Percentiles rank a stretch among this genome's conserved stretches.
phyloP scores from a whole-genome alignment of 2,329 filamentous ascomycete genomes.

The Periconia macrospinosa region DNA sequence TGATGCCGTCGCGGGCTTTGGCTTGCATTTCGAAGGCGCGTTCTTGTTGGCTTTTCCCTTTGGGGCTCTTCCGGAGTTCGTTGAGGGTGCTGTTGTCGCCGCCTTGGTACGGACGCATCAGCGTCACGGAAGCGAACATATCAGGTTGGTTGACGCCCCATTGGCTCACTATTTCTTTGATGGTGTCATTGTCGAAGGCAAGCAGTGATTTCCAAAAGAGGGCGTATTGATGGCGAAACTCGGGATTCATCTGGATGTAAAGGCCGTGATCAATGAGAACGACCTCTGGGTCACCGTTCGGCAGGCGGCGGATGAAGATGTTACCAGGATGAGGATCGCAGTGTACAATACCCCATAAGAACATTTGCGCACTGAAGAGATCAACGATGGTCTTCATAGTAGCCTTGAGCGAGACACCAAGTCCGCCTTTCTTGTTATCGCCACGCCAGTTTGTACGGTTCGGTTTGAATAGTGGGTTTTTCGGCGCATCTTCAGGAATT shows the following conservation, averaged over 20 bases:
- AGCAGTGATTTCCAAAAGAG: constrained; percentile 92
- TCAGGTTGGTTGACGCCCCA: constrained; percentile 93
- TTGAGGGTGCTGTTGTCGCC: constrained; percentile 69
- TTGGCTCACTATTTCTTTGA: constrained; percentile 68
- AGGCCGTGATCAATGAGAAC: constrained; percentile 97
- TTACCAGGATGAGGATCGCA: constrained; percentile 98
- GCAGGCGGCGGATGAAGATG: constrained; percentile 87
- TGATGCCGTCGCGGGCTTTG: constrained; percentile 70
- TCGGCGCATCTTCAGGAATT: constrained; percentile 35
- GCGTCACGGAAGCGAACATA: constrained; percentile 86
- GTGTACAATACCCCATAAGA: constrained; percentile 93
- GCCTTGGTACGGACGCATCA: constrained; percentile 88
- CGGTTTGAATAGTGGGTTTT: constrained; percentile 71
- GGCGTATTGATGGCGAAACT: constrained; percentile 84
- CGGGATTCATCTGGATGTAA: constrained; percentile 85
- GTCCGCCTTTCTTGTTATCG: constrained; percentile 69
- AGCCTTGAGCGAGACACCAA: constrained; percentile 79
- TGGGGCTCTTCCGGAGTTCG: constrained; percentile 58
- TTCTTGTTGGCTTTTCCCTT: constrained; percentile 58
- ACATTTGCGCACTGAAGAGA: constrained; percentile 96
- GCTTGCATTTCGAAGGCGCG: constrained; percentile 79
- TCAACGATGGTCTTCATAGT: constrained; percentile 98
- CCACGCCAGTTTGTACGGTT: constrained; percentile 80
- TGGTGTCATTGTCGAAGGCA: constrained; percentile 86
- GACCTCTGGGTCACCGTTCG: constrained; percentile 80